phyloP scores from a whole-genome alignment of 192 early-diverging fungal genomes.

The Backusella circina region DNA sequence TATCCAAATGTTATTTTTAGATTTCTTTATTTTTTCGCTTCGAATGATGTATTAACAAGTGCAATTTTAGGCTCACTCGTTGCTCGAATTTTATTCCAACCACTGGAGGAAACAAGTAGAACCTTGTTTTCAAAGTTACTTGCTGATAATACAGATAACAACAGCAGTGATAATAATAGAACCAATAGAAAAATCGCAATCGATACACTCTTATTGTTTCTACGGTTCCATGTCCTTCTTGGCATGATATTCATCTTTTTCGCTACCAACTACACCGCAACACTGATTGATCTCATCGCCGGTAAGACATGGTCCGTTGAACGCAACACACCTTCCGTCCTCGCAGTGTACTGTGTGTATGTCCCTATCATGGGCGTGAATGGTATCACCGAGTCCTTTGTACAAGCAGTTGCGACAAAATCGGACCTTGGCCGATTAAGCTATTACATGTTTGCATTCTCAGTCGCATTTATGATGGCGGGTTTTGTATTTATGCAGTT shows the following conservation, averaged over 20 bases:
- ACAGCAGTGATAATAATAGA: neutral
- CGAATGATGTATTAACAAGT: neutral
- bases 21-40: neutral
- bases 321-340: conserved; percentile 46
- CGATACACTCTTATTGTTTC: conserved; percentile 32
- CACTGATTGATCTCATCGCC: conserved; percentile 63
- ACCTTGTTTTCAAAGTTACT: conserved; percentile 78
- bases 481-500: conserved; percentile 59
- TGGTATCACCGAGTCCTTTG: conserved; percentile 91
- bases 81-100: conserved; percentile 87
- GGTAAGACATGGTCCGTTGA: conserved; percentile 50
- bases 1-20: neutral
- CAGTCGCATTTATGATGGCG: conserved; percentile 58
- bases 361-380: conserved; percentile 94
- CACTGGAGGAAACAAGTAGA: conserved; percentile 88
- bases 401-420: conserved; percentile 79
- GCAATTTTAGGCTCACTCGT: conserved; percentile 76
- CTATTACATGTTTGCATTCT: conserved; percentile 74
- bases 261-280: conserved; percentile 77
- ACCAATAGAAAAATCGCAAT: neutral
- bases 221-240: conserved; percentile 69
- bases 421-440: conserved; percentile 58
- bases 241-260: conserved; percentile 76
- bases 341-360: conserved; percentile 84
- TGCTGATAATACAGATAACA: neutral